Base-by-base conservation (phyloP, 2,329 filamentous ascomycete genomes). In the Huntiella bhutanensis region DNA sequence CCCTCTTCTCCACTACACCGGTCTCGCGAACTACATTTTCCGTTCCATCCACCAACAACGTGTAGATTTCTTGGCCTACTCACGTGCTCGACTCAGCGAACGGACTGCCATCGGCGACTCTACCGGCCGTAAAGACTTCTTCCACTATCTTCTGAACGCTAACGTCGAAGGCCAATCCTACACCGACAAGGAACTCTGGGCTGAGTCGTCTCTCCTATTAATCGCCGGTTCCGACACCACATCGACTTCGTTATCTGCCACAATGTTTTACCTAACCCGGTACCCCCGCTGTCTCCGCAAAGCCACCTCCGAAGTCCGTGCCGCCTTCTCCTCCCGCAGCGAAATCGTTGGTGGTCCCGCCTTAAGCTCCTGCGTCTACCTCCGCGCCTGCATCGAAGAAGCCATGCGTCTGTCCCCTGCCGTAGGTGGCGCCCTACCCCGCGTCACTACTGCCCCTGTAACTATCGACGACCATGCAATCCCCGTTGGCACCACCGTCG, bases 191-290 rank as follows among this genome's bases (percentile, higher is more conserved):
- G 79, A 82, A 55, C 70, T 83, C 17, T 80, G 77, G 76, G 75
- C 70, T 43, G 78, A 82, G 57, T 78, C 77, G 6, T 81, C 82
- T 56, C 61, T 81, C 13, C 67, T 83, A 63, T 73, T 82, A 62
- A 79, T 80, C 52, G 78, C 77, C 7, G 78, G 78, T 32, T 78
- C 76, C 22, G 79, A 83, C 55, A 83, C 80, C 1, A 82, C 78
- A 1, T 80, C 77, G 0, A 82, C 77, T 1, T 75, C 77, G 59
- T 64, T 77, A 67, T 70, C 75, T 3, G 70, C 72, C 1, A 74
- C 73, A 0, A 54, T 78, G 8, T 79, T 77, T 60, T 78, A 79
- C 58, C 69, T 79, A 13, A 66, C 68, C 32, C 71, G 71, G 48
- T 67, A 66, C 59, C 61, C 67, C 0, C 54, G 56, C 1, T 65